Percentiles rank a stretch among this genome's conserved stretches.
These are phyloP conservation scores for Aphanomyces euteiches DNA, from an alignment of 352 stramenopile species.

Conservation along the genomic window DNA sequence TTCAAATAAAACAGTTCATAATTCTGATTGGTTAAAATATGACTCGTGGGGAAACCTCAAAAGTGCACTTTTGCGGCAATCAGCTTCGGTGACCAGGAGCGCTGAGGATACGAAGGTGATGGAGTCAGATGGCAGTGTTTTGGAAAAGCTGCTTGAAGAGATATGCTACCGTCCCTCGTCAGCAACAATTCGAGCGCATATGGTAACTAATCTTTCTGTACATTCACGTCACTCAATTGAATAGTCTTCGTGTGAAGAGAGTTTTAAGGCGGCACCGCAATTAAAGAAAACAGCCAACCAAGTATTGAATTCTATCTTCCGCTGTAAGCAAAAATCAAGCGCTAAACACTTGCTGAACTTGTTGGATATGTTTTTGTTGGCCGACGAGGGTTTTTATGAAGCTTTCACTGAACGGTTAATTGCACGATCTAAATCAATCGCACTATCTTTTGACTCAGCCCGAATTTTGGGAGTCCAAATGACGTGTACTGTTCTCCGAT, in stretches of 20 bases:
- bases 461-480: conserved; percentile 8
- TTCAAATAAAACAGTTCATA: too few species aligned
- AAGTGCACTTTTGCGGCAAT: too few species aligned
- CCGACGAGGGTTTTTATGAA: conserved; percentile 4
- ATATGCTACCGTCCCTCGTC: conserved; percentile 23
- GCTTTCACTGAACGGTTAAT: conserved; percentile 21
- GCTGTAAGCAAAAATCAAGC: conserved; percentile 14
- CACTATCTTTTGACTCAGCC: conserved; percentile 13
- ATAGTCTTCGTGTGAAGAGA: conserved; percentile 25
- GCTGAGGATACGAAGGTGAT: background rate
- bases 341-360: conserved; percentile 17
- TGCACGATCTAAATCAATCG: conserved; percentile 4
- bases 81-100: too few species aligned
- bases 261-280: conserved; percentile 16
- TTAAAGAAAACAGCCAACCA: conserved; percentile 28
- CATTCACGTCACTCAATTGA: background rate
- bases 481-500: background rate
- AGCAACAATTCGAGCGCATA: conserved; percentile 26
- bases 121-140: conserved; percentile 9
- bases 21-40: too few species aligned
- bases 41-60: too few species aligned
- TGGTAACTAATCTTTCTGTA: conserved; percentile 10
- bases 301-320: conserved; percentile 14
- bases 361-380: conserved; percentile 14
- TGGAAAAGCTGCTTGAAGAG: conserved; percentile 27